Base-by-base conservation (phyloP, 371 early-diverging fungal species). In the Blakeslea trispora region DNA sequence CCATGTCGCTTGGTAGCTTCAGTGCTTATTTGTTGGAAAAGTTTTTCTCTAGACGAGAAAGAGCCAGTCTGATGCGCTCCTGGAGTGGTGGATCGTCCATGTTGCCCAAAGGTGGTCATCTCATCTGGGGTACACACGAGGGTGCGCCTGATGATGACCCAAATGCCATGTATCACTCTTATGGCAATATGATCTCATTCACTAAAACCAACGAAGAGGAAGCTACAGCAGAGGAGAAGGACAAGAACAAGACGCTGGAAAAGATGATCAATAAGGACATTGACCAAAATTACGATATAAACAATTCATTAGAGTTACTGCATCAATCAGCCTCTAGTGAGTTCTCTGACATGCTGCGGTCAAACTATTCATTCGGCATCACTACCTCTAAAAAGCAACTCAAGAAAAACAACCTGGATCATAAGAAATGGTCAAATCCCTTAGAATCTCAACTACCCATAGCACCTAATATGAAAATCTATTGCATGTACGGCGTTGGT, bases 91-190 rank as follows among this genome's bases (percentile, higher is more conserved):
- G 88, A 15, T 65, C 82, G 7, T 81, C 83, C 23, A 81, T 95
- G 81, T 67, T 95, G 18, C 96, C 94, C 45, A 93, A 92, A 64
- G 97, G 97, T 31, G 95, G 94, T 34, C 75, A 89, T 28, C 65
- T 66, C 0, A 64, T 96, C 37, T 97, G 97, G 97, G 94, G 95
- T 17, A 70, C 76, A 17, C 45, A 63, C 14, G 56, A 65, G 0
- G 49, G 69, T 11, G 91, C 92, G 13, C 90, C 92, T 5, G 92
- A 92, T 54, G 86, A 87, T 62, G 52, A 67, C 13, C 34, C 56
- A 7, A 40, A 53, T 1, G 53, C 54, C 15, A 41, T 57, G 5
- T 55, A 71, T 15, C 65, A 64, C 5, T 66, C 77, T 0, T 74
- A 64, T 63, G 75, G 71, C 18, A 71, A 68, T 28, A 65, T 77